These are phyloP conservation scores for Aspergillus nanangensis DNA, from an alignment of 495 filamentous ascomycete species.

Conservation along the genomic window DNA sequence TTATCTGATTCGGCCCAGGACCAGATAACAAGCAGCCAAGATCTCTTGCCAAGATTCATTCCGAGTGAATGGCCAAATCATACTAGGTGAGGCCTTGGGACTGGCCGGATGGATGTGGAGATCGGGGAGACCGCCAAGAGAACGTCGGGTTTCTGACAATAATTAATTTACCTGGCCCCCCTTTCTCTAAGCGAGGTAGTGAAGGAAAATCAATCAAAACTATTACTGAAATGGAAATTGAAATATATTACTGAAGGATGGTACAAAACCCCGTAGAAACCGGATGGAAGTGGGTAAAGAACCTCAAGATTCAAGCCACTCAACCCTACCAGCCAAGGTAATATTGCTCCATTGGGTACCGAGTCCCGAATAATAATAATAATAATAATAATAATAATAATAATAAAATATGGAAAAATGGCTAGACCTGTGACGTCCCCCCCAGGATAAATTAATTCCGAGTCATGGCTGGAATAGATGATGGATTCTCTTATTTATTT, in stretches of 20 bases:
- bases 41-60: background rate
- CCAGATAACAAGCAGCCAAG: background rate
- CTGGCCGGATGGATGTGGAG: background rate
- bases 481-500: slow-evolving; percentile 9
- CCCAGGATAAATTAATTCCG: slow-evolving; percentile 4
- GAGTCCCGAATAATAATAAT: slow-evolving; percentile 4
- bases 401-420: too few species aligned
- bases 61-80: background rate
- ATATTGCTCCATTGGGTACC: slow-evolving; percentile 4
- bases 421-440: too few species aligned
- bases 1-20: slow-evolving; percentile 11
- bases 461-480: slow-evolving; percentile 3
- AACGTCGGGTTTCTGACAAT: background rate
- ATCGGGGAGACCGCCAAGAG: background rate
- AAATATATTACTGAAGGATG: too few species aligned
- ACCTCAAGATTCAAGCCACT: background rate
- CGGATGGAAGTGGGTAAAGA: background rate
- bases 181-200: background rate
- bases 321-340: background rate
- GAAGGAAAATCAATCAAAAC: background rate
- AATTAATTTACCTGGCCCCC: background rate
- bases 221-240: too few species aligned
- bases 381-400: too few species aligned
- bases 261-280: too few species aligned
- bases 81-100: background rate